Evolutionary conservation across 352 stramenopile genomes (phyloP), one percentile per base, ranked within the genome.

Genomic region (Phytophthora chlamydospora): DNA sequence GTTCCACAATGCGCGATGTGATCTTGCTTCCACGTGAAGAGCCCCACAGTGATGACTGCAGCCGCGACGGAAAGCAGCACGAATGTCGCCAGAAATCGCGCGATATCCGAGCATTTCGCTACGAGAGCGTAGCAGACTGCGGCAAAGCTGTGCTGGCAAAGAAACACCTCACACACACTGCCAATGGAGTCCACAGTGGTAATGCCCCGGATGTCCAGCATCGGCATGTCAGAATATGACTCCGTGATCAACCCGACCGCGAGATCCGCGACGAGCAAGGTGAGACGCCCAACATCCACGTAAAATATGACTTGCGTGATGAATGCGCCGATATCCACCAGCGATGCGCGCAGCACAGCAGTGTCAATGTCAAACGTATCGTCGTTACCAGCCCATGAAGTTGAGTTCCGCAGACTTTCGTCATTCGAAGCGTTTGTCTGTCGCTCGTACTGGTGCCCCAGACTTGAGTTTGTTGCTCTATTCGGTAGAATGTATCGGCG

Each of bases 131-230:
- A 78, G 35, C 75, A 56, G 0, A 91, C 53, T 19, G 59, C 80
- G 19, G 38, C 51, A 45, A 77, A 56, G 42, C 75, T 80, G 40
- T 85, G 68, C 9, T 71, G 62, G 44, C 80, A 83, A 14, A 57
- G 58, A 29, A 91, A 62, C 3, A 89, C 47, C 36, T 74, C 72
- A 56, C 78, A 87, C 2, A 79, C 39, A 56, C 74, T 78, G 54
- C 66, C 77, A 50, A 78, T 58, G 4, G 51, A 74, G 27, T 80
- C 75, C 32, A 82, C 75, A 12, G 75, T 66, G 8, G 71, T 64
- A 32, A 80, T 66, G 19, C 76, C 81, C 29, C 79, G 73, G n/a
- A 88, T 81, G 38, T 91, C 81, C 19, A 91, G 58, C 24, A 71
- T 63, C 3, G 70, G 62, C 35, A 91, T 56, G 32, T 78, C 70